phyloP scores from a whole-genome alignment of 495 filamentous ascomycete genomes.

The Margaritispora aquatica region DNA sequence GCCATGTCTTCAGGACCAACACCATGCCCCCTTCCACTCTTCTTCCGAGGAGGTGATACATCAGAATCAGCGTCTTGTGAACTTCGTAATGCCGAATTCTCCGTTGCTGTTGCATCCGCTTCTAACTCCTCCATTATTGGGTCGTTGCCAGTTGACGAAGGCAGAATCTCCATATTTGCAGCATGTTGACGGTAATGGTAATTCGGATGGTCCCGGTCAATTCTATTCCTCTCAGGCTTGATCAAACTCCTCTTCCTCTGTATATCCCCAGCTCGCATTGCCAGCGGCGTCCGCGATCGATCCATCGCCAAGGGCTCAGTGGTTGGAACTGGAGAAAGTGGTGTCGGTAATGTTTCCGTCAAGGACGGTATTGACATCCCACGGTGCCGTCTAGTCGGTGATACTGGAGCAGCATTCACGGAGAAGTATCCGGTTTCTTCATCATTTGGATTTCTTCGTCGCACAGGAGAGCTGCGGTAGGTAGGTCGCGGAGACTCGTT shows the following conservation, averaged over 20 bases:
- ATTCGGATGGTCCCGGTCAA: constrained; percentile 81
- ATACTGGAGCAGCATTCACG: constrained; percentile 4
- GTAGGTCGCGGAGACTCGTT: constrained; percentile 47
- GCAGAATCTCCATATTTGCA: constrained; percentile 78
- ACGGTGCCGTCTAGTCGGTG: constrained; percentile 16
- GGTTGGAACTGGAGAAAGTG: constrained; percentile 29
- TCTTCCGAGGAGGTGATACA: constrained; percentile 39
- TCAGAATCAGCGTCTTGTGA: constrained; percentile 26
- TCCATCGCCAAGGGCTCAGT: constrained; percentile 28
- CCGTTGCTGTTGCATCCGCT: constrained; percentile 25
- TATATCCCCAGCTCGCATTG: constrained; percentile 32
- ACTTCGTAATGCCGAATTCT: constrained; percentile 18
- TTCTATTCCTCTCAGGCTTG: constrained; percentile 76
- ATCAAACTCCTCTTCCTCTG: constrained; percentile 77
- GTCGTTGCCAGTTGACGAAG: constrained; percentile 88
- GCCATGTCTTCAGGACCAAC: constrained; percentile 24
- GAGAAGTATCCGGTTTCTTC: constrained; percentile 48
- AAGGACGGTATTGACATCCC: constrained; percentile 20
- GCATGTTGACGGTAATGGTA: constrained; percentile 92
- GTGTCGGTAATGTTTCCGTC: constrained; percentile 20
- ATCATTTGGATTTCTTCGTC: constrained; percentile 56
- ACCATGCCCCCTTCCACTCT: constrained; percentile 29
- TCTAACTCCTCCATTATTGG: constrained; percentile 68
- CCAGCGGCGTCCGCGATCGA: constrained; percentile 12
- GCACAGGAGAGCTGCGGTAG: constrained; percentile 63